Evolutionary conservation across 257 asterid genomes (phyloP).

Genomic region (Solanum tarijense): DNA sequence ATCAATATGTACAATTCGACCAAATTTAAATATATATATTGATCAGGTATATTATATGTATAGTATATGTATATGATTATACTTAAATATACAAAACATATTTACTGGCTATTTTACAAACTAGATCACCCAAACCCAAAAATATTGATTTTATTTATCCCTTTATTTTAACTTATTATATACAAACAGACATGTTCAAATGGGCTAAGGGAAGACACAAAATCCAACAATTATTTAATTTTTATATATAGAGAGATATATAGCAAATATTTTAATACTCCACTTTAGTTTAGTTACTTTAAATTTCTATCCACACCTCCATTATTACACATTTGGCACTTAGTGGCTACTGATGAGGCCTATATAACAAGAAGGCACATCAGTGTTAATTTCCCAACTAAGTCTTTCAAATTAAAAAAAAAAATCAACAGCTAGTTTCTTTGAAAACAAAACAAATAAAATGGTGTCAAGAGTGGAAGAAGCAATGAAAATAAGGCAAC

Average conservation of each 20-base stretch:
- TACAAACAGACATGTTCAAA: not conserved
- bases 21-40: too few relatives aligned
- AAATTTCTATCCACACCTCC: not conserved
- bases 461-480: constrained; percentile 53
- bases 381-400: not conserved
- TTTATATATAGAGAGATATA: not conserved
- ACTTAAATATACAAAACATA: too few relatives aligned
- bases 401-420: not conserved
- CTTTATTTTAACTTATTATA: not conserved
- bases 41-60: too few relatives aligned
- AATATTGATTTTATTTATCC: too few relatives aligned
- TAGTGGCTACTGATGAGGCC: not conserved
- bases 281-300: not conserved
- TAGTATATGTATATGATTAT: too few relatives aligned
- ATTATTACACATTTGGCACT: not conserved
- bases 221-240: not conserved
- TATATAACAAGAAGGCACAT: not conserved
- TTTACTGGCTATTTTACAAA: too few relatives aligned
- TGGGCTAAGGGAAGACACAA: not conserved
- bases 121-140: not conserved
- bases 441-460: not conserved
- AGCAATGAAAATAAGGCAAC: constrained; percentile 21
- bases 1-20: too few relatives aligned
- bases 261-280: not conserved
- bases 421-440: not conserved